Evolutionary conservation across 2,329 filamentous ascomycete genomes (phyloP), one percentile per base, ranked within the genome.

Genomic region (Arthrinium phaeospermum): DNA sequence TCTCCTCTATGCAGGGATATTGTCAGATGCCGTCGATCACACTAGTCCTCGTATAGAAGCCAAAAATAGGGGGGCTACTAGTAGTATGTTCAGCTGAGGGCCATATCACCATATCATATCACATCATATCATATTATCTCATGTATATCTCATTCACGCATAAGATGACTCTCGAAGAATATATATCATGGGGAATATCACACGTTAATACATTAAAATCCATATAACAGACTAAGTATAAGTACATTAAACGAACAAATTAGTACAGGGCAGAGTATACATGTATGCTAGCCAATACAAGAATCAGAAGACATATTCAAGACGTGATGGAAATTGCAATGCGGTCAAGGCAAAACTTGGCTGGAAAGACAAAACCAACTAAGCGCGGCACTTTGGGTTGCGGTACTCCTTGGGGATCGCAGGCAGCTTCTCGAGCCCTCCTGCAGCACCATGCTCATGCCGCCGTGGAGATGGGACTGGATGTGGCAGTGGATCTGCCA

Each of bases 401-500:
- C 57, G 57, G 41, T 71, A 87, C 74, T 83, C 80, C 4, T 76
- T 68, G 3, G 86, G 86, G 27, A 86, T 77, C 6, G 70, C 72
- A 0, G 85, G 85, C 83, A 84, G 85, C 0, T 77, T 76, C 69
- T 87, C 85, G 0, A 86, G 71, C 0, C 84, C 68, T 88, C 86
- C 73, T 85, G 83, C 49, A 90, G 83, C 1, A 86, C 84, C 79
- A 89, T 78, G 41, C 82, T 82, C 88, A 90, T 91, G 1, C 89
- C 89, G 3, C 88, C 88, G 41, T 82, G 79, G 72, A 89, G 79
- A 73, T 90, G 89, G 41, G 84, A 85, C 76, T 85, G 82, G 45
- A 90, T 86, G 77, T 90, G 88, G 73, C 88, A 90, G 74, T 90
- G 88, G 4, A 90, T 75, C 37, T 90, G 75, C 83, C 86, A 90